Evolutionary conservation across 441 rosid species (phyloP).

Genomic region (Syzygium malaccense): DNA sequence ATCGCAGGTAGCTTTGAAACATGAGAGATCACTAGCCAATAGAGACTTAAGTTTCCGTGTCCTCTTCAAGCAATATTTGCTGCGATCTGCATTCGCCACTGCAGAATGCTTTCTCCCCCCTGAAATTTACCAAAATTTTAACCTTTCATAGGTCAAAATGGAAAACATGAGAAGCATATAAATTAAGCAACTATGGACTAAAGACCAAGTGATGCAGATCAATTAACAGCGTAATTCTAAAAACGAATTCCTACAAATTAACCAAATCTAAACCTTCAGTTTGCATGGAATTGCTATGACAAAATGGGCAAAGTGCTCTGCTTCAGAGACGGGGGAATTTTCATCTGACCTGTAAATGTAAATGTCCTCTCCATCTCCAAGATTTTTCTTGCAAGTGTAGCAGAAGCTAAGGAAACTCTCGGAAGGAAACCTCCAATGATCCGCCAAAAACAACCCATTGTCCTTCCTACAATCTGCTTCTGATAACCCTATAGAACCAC

Average conservation of each 20-base stretch:
- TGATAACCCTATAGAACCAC: slow-evolving; percentile 30
- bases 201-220: not conserved
- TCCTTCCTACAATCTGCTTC: slow-evolving; percentile 16
- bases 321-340: not conserved
- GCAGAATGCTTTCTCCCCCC: slow-evolving; percentile 94
- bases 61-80: slow-evolving; percentile 55
- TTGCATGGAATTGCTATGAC: not conserved
- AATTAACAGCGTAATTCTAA: not conserved
- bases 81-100: slow-evolving; percentile 70
- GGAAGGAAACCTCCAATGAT: slow-evolving; percentile 24
- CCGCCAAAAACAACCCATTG: not conserved
- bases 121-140: slow-evolving; percentile 10
- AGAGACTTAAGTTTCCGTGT: not conserved
- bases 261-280: not conserved
- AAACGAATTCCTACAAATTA: not conserved
- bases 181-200: not conserved
- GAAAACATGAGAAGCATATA: not conserved
- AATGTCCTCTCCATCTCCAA: slow-evolving; percentile 74
- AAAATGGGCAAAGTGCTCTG: not conserved
- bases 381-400: slow-evolving; percentile 66
- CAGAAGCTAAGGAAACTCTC: slow-evolving; percentile 70
- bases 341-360: slow-evolving; percentile 78
- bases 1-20: not conserved
- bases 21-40: not conserved
- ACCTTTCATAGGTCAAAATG: not conserved